phyloP scores from a whole-genome alignment of 805 yeast species.

The Cyberlindnera galapagoensis region DNA sequence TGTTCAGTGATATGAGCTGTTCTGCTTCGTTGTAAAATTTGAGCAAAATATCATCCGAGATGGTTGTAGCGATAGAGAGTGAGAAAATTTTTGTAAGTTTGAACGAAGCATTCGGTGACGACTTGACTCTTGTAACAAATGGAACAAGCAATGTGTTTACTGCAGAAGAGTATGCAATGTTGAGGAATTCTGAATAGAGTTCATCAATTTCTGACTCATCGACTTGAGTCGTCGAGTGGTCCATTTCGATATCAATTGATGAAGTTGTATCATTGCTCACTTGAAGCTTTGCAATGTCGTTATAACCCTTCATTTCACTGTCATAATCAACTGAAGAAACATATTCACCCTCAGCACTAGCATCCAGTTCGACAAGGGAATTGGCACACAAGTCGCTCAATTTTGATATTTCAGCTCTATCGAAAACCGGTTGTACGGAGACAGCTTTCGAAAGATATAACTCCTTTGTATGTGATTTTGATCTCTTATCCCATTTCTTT shows the following conservation, averaged over 20 bases:
- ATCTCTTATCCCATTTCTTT: constrained; percentile 97
- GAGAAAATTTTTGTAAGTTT: constrained; percentile 67
- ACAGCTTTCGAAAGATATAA: constrained; percentile 87
- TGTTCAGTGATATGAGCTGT: constrained; percentile 49
- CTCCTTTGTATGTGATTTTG: constrained; percentile 91
- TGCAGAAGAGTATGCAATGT: constrained; percentile 36
- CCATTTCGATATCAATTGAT: constrained; percentile 2
- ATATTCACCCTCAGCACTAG: constrained; percentile 48
- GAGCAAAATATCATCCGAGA: constrained; percentile 48
- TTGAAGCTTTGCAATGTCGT: constrained; percentile 20
- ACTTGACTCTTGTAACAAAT: constrained; percentile 37
- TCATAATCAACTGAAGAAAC: constrained; percentile 24
- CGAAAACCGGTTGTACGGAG: constrained; percentile 94
- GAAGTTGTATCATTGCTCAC: constrained; percentile 6
- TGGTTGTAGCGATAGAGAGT: constrained; percentile 55
- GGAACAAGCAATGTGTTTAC: constrained; percentile 34
- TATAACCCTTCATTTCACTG: constrained; percentile 7
- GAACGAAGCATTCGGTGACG: constrained; percentile 33
- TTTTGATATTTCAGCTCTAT: constrained; percentile 77
- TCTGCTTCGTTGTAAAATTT: constrained; percentile 35
- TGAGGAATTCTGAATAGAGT: constrained; percentile 62
- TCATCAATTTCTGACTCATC: constrained; percentile 55
- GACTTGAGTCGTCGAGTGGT: constrained; percentile 2
- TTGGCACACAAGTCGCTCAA: constrained; percentile 70
- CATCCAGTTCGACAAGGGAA: constrained; percentile 68